Percentiles rank a stretch among this genome's conserved stretches.
Evolutionary conservation across 179 eudicot genomes (phyloP).

Genomic region (Spinacia oleracea): DNA sequence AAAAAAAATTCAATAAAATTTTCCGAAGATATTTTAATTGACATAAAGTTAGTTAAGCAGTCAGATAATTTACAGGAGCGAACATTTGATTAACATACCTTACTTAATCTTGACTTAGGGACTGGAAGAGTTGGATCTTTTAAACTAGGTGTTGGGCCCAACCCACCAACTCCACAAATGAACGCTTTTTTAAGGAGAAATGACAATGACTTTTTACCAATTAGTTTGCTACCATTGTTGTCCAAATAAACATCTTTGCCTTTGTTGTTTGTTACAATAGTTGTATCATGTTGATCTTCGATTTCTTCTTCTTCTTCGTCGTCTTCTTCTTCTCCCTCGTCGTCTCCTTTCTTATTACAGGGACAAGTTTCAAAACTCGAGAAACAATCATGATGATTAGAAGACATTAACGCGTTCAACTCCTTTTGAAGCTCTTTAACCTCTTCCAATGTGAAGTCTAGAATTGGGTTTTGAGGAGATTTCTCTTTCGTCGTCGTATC

Average conservation of each 20-base stretch:
- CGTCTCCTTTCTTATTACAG: background rate
- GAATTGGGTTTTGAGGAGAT: conserved; percentile 5
- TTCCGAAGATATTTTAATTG: background rate
- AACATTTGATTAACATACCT: conserved; percentile 28
- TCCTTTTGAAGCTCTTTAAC: conserved; percentile 48
- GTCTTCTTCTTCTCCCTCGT: background rate
- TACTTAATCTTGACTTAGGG: conserved; percentile 45
- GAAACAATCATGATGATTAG: conserved; percentile 15
- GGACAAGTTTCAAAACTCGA: conserved; percentile 10
- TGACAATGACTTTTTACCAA: conserved; percentile 57
- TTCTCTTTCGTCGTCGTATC: conserved; percentile 21
- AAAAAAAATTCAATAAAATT: no score
- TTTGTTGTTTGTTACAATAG: conserved; percentile 24
- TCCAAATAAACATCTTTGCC: conserved; percentile 37
- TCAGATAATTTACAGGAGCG: background rate
- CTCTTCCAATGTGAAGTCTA: conserved; percentile 40
- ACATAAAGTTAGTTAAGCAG: background rate
- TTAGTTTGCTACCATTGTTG: conserved; percentile 27
- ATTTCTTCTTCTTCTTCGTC: conserved; percentile 4
- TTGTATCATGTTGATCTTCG: conserved; percentile 24
- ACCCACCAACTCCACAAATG: conserved; percentile 40
- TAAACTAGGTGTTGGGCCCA: conserved; percentile 36
- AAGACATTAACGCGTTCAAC: conserved; percentile 29
- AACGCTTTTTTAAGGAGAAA: conserved; percentile 66
- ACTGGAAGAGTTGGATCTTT: conserved; percentile 45